Evolutionary conservation across 129 eudicot genomes (phyloP), one percentile per base, ranked within the genome.

Genomic region (Erigeron canadensis): DNA sequence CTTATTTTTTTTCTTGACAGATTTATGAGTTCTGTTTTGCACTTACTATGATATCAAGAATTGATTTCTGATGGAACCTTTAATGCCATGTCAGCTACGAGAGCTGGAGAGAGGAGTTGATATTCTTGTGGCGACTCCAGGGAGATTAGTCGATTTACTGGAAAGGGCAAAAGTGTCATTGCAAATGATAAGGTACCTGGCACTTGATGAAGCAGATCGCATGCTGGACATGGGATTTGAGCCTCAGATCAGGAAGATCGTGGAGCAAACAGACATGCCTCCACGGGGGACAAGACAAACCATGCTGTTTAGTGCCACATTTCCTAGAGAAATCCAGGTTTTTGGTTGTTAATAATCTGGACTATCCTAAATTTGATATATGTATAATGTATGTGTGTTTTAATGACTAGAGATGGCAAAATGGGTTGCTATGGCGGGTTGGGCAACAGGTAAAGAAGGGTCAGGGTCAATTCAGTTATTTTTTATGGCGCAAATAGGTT

Each of bases 201-300:
- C 91, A 18, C 74, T 86, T 23, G 91, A 86, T 69, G 91, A 86
- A 54, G 86, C 91, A 8, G 88, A 86, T 46, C 79, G 88, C 65
- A 83, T 86, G 91, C 73, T 83, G 75, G 88, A 83, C 53, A 86
- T 83, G 88, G 88, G 91, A 28, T 86, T 86, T 46, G 86, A 83
- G 70, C 91, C 80, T 13, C 88, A 83, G 64, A 81, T 86, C 28
- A 73, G 88, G 43, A 86, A 75, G 72, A 86, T 86, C 22, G 91
- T 83, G 48, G 72, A 86, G 75, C 82, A 80, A 53, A 77, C 79
- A 69, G 86, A 67, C 5, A 86, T 86, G 91, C 88, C 91, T 66
- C 81, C 81, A 16, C 77, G 78, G 39, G 86, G 88, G 47, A 72
- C 16, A 57, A 83, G 91, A 72, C 91, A 86, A 51, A 86, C 88